A percentile compares a stretch with the other conserved stretches of the same genome.
phyloP scores from a whole-genome alignment of 768 basidiomycete species.

The Lepiota venenata region DNA sequence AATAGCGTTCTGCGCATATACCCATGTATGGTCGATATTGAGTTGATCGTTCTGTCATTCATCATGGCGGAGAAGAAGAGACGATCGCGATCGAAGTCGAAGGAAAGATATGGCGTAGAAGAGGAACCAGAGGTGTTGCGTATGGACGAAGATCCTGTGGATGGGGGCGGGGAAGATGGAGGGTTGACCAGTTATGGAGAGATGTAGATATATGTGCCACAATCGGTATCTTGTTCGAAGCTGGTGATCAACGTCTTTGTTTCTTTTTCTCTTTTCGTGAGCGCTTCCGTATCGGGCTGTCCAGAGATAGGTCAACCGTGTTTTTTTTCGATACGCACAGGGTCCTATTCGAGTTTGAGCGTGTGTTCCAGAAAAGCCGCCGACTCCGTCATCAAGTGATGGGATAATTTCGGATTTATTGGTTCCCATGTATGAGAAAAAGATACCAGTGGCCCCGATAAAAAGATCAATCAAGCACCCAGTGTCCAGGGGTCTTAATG shows the following conservation, averaged over 20 bases:
- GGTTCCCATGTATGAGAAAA: neutral
- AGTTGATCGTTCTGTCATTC: conserved; percentile 52
- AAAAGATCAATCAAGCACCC: neutral
- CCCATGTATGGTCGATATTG: conserved; percentile 46
- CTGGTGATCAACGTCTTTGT: too few relatives aligned
- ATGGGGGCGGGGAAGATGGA: conserved; percentile 1
- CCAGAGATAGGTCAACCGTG: too few relatives aligned
- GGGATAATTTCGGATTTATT: neutral
- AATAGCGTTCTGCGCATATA: conserved; percentile 44
- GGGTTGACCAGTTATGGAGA: neutral
- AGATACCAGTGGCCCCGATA: too few relatives aligned
- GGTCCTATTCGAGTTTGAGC: too few relatives aligned
- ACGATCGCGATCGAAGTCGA: neutral
- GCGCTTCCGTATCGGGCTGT: too few relatives aligned
- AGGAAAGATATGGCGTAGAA: too few relatives aligned
- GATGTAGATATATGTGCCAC: too few relatives aligned
- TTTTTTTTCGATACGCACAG: too few relatives aligned
- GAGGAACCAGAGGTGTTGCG: neutral
- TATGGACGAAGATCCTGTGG: neutral
- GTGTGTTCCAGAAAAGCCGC: too few relatives aligned
- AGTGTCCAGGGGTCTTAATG: conserved; percentile 2
- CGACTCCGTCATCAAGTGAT: neutral
- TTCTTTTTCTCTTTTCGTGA: too few relatives aligned
- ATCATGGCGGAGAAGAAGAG: conserved; percentile 54
- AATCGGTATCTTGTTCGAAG: too few relatives aligned